These are phyloP conservation scores for Russula virescens DNA, from an alignment of 768 basidiomycete genomes.

Conservation along the genomic window DNA sequence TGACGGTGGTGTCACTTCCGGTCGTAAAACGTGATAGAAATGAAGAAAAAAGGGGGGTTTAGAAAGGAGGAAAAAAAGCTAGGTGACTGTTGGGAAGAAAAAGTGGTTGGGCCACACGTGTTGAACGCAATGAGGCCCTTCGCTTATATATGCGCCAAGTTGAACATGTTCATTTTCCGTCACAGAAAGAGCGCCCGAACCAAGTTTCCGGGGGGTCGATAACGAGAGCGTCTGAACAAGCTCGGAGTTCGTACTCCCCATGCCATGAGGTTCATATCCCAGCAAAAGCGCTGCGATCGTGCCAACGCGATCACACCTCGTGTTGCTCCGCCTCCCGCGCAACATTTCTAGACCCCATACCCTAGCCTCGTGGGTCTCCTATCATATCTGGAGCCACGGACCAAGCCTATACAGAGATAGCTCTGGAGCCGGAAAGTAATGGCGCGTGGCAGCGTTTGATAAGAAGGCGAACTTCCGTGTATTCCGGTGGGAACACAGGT, in stretches of 20 bases:
- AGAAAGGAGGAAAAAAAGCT: neutral
- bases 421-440: neutral
- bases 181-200: conserved; percentile 11
- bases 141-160: conserved; percentile 22
- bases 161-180: conserved; percentile 13
- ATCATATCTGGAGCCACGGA: neutral
- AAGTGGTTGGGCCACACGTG: conserved; percentile 24
- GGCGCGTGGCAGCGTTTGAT: neutral
- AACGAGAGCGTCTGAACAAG: neutral
- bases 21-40: conserved; percentile 15
- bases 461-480: neutral
- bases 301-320: conserved; percentile 8
- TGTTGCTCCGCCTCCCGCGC: conserved; percentile 4
- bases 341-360: conserved; percentile 8
- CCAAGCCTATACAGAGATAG: neutral
- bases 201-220: conserved; percentile 7
- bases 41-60: neutral
- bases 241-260: neutral
- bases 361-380: conserved; percentile 16
- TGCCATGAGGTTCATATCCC: conserved; percentile 13
- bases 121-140: conserved; percentile 23
- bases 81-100: conserved; percentile 17
- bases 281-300: conserved; percentile 9
- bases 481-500: neutral
- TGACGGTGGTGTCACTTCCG: conserved; percentile 9